Evolutionary conservation across 768 basidiomycete genomes (phyloP).

Genomic region (Gloeopeniophorella convolvens): DNA sequence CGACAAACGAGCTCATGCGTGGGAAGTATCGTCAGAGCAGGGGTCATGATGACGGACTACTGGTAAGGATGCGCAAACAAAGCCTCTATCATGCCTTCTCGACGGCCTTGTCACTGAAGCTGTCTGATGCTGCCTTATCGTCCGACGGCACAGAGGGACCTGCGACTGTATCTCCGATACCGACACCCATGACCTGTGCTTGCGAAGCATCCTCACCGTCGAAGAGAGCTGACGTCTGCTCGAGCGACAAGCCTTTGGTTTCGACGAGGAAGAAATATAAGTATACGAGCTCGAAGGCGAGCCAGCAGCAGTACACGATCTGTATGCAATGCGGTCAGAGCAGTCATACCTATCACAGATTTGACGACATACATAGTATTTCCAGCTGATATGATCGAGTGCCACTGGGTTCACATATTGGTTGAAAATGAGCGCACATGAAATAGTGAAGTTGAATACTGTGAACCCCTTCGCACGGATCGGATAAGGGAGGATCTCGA

Average conservation of each 20-base stretch:
- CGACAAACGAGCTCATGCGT: no score
- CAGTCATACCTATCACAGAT: no score
- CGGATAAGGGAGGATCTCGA: slow-evolving; percentile 71
- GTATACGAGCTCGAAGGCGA: slow-evolving; percentile 59
- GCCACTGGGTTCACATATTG: no score
- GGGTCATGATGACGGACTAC: no score
- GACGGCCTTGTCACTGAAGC: slow-evolving; percentile 2
- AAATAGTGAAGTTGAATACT: slow-evolving; percentile 71
- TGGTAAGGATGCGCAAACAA: no score
- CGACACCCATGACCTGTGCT: no score
- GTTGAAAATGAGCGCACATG: no score
- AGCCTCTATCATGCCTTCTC: no score
- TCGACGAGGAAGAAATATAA: slow-evolving; percentile 63
- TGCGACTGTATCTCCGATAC: no score
- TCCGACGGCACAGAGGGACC: neutral
- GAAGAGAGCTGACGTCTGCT: slow-evolving; percentile 78
- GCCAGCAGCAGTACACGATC: slow-evolving; percentile 68
- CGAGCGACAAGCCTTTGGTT: slow-evolving; percentile 66
- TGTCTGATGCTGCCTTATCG: neutral
- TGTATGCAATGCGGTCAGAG: slow-evolving; percentile 22
- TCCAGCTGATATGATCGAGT: no score
- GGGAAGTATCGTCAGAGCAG: no score
- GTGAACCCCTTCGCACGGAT: slow-evolving; percentile 85
- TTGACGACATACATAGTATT: no score
- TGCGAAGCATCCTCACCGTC: slow-evolving; percentile 38